Evolutionary conservation across 1,284 basidiomycete genomes (phyloP), one percentile per base, ranked within the genome.

Genomic region (Golubevia sp.): DNA sequence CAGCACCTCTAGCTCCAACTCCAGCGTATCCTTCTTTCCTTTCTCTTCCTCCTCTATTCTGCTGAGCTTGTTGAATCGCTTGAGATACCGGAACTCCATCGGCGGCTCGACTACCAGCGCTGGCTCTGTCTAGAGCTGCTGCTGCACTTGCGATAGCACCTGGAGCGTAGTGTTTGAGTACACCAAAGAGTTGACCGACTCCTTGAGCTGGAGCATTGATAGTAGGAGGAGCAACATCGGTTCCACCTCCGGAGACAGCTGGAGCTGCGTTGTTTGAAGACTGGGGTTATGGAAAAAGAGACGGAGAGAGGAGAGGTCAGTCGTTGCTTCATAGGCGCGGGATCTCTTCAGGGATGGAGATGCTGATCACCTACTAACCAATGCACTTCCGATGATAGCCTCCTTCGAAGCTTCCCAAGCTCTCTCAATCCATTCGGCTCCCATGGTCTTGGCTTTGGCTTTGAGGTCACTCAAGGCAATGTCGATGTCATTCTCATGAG

Each of bases 401-500:
- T 26, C 26, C 49, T 21, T 21, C 6, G 25, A 44, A 3, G 20
- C 25, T 21, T 20, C n/a, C 20, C 54, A 20, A 21, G 25, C 26
- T 26, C 54, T 26, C 24, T 21, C 26, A 6, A 21, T 27, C 25
- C 25, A 27, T 26, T 20, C 6, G 25, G 59, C 38, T 23, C 38
- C 57, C 18, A 54, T 24, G 20, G 21, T 53, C n/a, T 25, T 58
- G 6, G 59, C 53, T 23, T 49, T 53, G 3, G 13, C 15, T 50
- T 73, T 74, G 23, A 52, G 64, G 3, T 67, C 58, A 0, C 59
- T 66, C 27, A 77, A 25, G 11, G 50, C 38, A 2, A n/a, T 53
- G 44, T 74, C 70, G 54, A 77, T 74, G 58, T 62, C 56, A 18
- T 66, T 48, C 64, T 74, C 69, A 50, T 77, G 72, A 11, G 49